phyloP scores from a whole-genome alignment of 2,329 filamentous ascomycete genomes.

The Cryphonectria carpinicola region DNA sequence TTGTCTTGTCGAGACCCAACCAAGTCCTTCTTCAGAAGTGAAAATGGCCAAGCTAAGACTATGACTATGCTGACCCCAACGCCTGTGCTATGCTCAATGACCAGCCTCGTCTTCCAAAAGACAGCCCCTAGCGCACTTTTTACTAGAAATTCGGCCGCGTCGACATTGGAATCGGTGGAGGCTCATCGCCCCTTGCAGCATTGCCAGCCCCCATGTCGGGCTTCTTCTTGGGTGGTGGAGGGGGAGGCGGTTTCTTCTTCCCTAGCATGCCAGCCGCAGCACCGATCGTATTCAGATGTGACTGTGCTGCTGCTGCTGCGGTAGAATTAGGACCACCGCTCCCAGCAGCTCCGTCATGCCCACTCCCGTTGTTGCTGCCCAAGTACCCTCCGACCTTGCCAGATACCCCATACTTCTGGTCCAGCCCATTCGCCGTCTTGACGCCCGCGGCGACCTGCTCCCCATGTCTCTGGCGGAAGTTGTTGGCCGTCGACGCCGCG shows the following conservation, averaged over 20 bases:
- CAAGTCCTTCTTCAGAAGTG: neutral
- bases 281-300: slow-evolving; percentile 23
- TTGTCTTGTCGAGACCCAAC: slow-evolving; percentile 10
- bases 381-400: slow-evolving; percentile 41
- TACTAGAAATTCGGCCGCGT: slow-evolving; percentile 53
- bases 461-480: slow-evolving; percentile 72
- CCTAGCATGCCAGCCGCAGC: slow-evolving; percentile 35
- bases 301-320: slow-evolving; percentile 9
- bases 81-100: slow-evolving; percentile 8
- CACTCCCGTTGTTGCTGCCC: slow-evolving; percentile 15
- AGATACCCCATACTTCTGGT: slow-evolving; percentile 64
- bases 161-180: slow-evolving; percentile 57
- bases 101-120: neutral
- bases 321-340: slow-evolving; percentile 8
- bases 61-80: slow-evolving; percentile 17
- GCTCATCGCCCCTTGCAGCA: slow-evolving; percentile 37
- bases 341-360: slow-evolving; percentile 8
- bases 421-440: slow-evolving; percentile 58
- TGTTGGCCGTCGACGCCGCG: slow-evolving; percentile 65
- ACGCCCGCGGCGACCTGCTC: slow-evolving; percentile 67
- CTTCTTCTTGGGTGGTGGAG: slow-evolving; percentile 59
- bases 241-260: slow-evolving; percentile 59
- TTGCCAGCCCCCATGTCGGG: slow-evolving; percentile 33
- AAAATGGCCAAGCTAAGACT: slow-evolving; percentile 1
- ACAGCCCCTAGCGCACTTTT: neutral